Evolutionary conservation across 2,329 filamentous ascomycete genomes (phyloP), one percentile per base, ranked within the genome.

Genomic region (Trichoderma brevicompactum): DNA sequence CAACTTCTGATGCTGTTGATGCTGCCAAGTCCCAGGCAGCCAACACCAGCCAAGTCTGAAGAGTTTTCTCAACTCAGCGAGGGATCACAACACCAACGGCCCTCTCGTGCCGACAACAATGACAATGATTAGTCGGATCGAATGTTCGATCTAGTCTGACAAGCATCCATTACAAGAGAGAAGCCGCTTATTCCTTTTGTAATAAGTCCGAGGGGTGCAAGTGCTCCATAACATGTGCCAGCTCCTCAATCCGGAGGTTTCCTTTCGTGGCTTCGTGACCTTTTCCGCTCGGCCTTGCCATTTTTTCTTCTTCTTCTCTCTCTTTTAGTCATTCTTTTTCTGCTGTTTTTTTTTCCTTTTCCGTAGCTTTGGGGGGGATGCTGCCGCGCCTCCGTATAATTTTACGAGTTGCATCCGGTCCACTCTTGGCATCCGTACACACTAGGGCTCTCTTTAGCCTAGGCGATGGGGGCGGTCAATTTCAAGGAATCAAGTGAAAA

Each of bases 381-480:
- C 46, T 53, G 48, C 55, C 58, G 58, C 36, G n/a, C n/a, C 58
- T 53, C 58, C 58, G 44, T 61, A 61, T 61, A 50, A 61, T 61
- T 61, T 61, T 34, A 61, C 44, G 44, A 61, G 46, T 59, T 36
- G 38, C 53, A 52, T 23, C 28, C 23, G 38, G 36, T 13, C 28
- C n/a, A 12, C 10, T 40, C 58, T 41, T 41, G 46, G 58, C 58
- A 19, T 19, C 17, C 23, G 17, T 28, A 7, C 5, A 5, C 3
- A 48, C 58, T 61, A 40, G 17, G 40, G 58, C 58, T 44, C 9
- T 36, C 58, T 36, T 50, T 43, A 28, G 46, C 58, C 38, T 50
- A 61, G 46, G 34, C 58, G 32, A 40, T 13, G 36, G 44, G n/a
- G 58, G 15, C n/a, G 32, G n/a, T 44, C 34, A 38, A n/a, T 36